Evolutionary conservation across 192 early-diverging fungal species (phyloP), one percentile per base, ranked within the genome.

Genomic region (Pecoramyces ruminantium): DNA sequence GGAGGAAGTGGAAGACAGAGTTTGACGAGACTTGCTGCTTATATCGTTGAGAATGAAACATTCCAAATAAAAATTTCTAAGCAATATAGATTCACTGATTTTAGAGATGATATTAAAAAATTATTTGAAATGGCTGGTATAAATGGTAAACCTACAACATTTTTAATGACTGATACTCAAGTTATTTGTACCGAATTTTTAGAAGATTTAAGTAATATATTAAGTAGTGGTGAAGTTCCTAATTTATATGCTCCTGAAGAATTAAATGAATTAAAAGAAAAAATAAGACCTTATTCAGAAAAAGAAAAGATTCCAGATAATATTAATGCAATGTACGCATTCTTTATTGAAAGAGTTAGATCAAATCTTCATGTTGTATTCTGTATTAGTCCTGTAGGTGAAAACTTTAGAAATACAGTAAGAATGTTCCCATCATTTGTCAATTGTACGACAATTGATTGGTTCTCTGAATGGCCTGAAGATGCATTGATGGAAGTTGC

Each of bases 381-480:
- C 8, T 91, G 90, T 81, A 91, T 91, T 87, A 88, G 87, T 84
- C 90, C 90, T 13, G 89, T 91, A 78, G 90, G 90, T 29, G 90
- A 91, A 40, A 89, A 87, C 8, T 91, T 91, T 82, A 82, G 90
- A 38, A 85, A 88, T 13, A 82, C 89, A 38, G 83, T 91, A 28
- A 80, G 90, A 27, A 86, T 88, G 83, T 91, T 89, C 77, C 89
- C 90, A 13, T 86, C 88, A 21, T 84, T 91, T 80, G 89, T 90
- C 67, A 91, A 91, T 81, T 91, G 90, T 82, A 89, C 88, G 77
- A 91, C 90, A 12, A 91, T 91, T 78, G 89, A 91, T 81, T 91
- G 89, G 88, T 91, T 91, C 84, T 88, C 89, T 79, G 88, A 86
- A 30, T 91, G 90, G 90, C 90, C 90, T 21, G 87, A 91, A 82